Evolutionary conservation across 495 filamentous ascomycete genomes (phyloP).

Genomic region (Glarea lozoyensis): DNA sequence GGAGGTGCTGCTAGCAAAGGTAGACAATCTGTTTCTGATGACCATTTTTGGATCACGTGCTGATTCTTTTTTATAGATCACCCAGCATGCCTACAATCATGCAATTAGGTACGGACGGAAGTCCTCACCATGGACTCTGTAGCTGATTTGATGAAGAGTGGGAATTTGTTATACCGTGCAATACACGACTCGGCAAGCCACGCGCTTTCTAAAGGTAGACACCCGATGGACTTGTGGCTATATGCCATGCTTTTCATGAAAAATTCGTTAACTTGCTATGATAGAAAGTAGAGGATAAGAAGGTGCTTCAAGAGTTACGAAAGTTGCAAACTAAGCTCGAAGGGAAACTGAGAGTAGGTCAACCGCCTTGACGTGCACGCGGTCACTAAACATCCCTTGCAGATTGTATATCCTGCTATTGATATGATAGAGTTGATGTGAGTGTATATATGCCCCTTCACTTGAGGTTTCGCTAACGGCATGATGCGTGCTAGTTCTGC

Average conservation of each 20-base stretch:
- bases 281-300: slow-evolving; percentile 60
- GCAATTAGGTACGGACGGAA: slow-evolving; percentile 52
- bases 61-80: slow-evolving; percentile 37
- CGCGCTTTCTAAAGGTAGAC: slow-evolving; percentile 65
- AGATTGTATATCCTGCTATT: slow-evolving; percentile 88
- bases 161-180: slow-evolving; percentile 83
- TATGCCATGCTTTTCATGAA: background rate
- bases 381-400: too few relatives aligned
- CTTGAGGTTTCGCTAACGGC: slow-evolving; percentile 7
- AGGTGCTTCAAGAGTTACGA: slow-evolving; percentile 56
- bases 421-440: slow-evolving; percentile 92
- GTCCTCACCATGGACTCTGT: slow-evolving; percentile 1
- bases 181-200: slow-evolving; percentile 77
- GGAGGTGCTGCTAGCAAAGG: too few relatives aligned
- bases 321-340: slow-evolving; percentile 66
- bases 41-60: slow-evolving; percentile 20
- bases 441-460: slow-evolving; percentile 15
- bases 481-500: slow-evolving; percentile 49
- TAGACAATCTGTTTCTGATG: too few relatives aligned
- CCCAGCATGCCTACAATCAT: slow-evolving; percentile 84
- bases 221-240: slow-evolving; percentile 3
- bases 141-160: slow-evolving; percentile 40
- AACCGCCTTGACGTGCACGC: slow-evolving; percentile 1
- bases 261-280: background rate
- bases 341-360: slow-evolving; percentile 70